A percentile compares a stretch with the other conserved stretches of the same genome.
phyloP scores from a whole-genome alignment of 805 yeast species.

The Candida khao-thaluensis region DNA sequence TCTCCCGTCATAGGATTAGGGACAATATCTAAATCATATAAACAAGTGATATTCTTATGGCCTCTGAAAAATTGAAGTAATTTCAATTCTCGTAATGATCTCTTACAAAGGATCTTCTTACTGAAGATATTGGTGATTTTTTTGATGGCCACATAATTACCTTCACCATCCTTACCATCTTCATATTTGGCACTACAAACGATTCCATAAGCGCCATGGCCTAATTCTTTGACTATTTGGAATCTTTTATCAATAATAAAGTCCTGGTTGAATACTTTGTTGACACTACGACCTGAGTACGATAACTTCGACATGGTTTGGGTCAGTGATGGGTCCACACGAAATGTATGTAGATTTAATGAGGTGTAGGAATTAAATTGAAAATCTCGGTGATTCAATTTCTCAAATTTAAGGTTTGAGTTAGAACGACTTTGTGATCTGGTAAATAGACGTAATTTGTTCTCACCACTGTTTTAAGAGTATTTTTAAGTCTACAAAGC shows the following conservation, averaged over 20 bases:
- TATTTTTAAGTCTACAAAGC: no score
- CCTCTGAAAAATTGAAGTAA: constrained; percentile 90
- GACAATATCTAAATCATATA: constrained; percentile 91
- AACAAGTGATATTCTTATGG: constrained; percentile 92
- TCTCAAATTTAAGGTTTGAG: neutral
- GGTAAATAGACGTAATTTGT: no score
- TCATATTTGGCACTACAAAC: constrained; percentile 93
- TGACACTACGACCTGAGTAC: constrained; percentile 35
- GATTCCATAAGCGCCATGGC: constrained; percentile 97
- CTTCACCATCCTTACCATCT: constrained; percentile 47
- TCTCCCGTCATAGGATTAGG: constrained; percentile 58
- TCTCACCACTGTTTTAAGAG: no score
- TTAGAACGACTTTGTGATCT: no score
- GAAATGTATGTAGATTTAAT: no score
- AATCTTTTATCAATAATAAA: constrained; percentile 88
- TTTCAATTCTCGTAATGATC: constrained; percentile 89
- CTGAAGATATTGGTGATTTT: constrained; percentile 93
- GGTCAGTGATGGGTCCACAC: no score
- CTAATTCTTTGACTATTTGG: constrained; percentile 86
- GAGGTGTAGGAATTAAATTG: no score
- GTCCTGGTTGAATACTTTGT: constrained; percentile 68
- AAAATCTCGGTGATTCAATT: constrained; percentile 4
- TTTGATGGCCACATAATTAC: constrained; percentile 78
- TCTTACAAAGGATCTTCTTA: constrained; percentile 84
- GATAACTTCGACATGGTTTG: constrained; percentile 8